phyloP scores from a whole-genome alignment of 2,329 filamentous ascomycete species.

The Pseudogymnoascus sp. region DNA sequence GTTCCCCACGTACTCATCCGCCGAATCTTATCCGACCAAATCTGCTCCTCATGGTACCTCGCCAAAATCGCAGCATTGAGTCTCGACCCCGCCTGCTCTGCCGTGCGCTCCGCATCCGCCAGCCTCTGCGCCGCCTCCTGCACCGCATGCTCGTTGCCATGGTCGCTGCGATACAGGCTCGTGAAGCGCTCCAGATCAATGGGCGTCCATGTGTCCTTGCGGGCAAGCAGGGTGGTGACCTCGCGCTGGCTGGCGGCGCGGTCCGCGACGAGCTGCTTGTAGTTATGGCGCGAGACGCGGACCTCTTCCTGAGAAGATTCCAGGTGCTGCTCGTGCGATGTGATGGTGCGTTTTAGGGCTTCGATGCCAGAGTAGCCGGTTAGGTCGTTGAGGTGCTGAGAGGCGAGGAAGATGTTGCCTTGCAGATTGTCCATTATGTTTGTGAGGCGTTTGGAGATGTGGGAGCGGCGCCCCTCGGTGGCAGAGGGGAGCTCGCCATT shows the following conservation, averaged over 20 bases:
- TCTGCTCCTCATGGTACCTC: conserved; percentile 96
- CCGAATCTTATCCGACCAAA: conserved; percentile 96
- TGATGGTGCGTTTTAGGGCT: conserved; percentile 71
- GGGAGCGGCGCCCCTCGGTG: conserved; percentile 37
- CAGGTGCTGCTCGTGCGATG: conserved; percentile 54
- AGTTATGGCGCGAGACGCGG: conserved; percentile 62
- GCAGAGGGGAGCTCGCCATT: conserved; percentile 38
- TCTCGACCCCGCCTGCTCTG: conserved; percentile 68
- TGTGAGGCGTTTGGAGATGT: conserved; percentile 46
- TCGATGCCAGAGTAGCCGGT: conserved; percentile 94
- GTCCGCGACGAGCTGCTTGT: conserved; percentile 75
- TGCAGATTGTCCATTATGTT: conserved; percentile 84
- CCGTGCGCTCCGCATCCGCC: conserved; percentile 66
- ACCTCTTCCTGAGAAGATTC: conserved; percentile 56
- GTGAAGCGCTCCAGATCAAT: conserved; percentile 91
- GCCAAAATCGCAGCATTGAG: conserved; percentile 78
- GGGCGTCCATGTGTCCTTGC: conserved; percentile 87
- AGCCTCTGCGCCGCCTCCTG: conserved; percentile 63
- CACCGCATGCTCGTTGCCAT: conserved; percentile 84
- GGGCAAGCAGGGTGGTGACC: conserved; percentile 85
- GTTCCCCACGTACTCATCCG: conserved; percentile 97
- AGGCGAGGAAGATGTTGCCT: conserved; percentile 73
- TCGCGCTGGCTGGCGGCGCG: conserved; percentile 89
- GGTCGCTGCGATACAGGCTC: conserved; percentile 80
- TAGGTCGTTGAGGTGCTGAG: conserved; percentile 83